Base-by-base conservation (phyloP, 1,284 basidiomycete genomes). In the Naganishia sp. region DNA sequence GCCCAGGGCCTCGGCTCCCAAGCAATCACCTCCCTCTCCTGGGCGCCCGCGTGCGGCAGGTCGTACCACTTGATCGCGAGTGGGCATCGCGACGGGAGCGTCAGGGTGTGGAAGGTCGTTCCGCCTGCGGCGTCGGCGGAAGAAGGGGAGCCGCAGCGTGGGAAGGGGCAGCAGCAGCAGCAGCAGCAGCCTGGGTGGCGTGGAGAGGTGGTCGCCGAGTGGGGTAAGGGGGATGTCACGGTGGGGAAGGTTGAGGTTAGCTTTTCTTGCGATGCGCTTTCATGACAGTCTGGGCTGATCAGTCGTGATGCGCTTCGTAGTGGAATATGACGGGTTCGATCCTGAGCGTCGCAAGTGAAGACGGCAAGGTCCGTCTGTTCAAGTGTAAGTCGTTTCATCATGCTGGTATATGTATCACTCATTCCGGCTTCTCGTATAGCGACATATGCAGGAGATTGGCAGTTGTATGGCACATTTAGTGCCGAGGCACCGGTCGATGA, bases 51-150 rank as follows among this genome's bases (percentile, higher is more conserved):
- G 0, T 94, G 91, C 71, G 94, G 94, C 1, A 84, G 92, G 25
- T 90, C 90, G 1, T 94, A 93, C 78, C 94, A 96, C 74, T 86
- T 95, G 52, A 83, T 96, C 69, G 94, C 94, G 2, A 90, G 92
- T 0, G 94, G 92, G 6, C 84, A 87, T 45, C 83, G 92, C 46
- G 93, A 94, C 74, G 92, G 92, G 0, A 85, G 85, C 47, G 91
- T 95, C 6, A 81, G 92, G 66, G 91, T 97, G 71, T 96, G 92
- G 92, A 86, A 87, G 67, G 81, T 84, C 6, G 69, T 73, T 68
- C 88, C 90, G 0, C 80, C 81, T 0, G 61, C 67, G 23, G 51
- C 69, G 54, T 80, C 75, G 9, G 61, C 65, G 61, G 79, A 74
- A 17, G 76, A 74, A 54, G 64, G 63, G 41, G 69, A 70, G 53